phyloP scores from a whole-genome alignment of 2,329 filamentous ascomycete species.

The Stachybotrys chartarum region DNA sequence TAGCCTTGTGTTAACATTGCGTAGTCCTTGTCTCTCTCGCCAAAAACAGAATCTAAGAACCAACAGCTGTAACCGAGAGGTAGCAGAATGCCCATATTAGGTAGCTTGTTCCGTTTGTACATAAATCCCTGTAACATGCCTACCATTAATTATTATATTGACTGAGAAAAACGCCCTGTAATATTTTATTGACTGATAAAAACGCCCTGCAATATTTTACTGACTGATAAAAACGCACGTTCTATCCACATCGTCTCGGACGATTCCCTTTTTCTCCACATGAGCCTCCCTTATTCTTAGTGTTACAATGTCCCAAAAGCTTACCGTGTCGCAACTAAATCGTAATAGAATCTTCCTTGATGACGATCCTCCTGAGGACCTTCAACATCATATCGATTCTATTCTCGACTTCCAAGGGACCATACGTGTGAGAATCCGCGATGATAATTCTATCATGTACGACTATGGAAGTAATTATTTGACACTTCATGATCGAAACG shows the following conservation, averaged over 20 bases:
- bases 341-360: background rate
- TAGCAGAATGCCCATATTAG: background rate
- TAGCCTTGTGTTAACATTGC: no score
- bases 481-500: background rate
- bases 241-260: no score
- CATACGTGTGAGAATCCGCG: background rate
- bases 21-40: no score
- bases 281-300: background rate
- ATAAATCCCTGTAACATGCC: background rate
- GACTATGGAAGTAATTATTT: background rate
- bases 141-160: background rate
- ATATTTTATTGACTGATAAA: no score
- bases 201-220: background rate
- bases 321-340: background rate
- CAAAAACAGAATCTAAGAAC: background rate
- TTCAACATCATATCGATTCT: background rate
- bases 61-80: background rate
- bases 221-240: no score
- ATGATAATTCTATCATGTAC: background rate
- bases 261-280: no score
- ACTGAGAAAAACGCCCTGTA: no score
- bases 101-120: background rate
- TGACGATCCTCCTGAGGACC: background rate
- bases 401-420: background rate
- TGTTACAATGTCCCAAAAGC: background rate